phyloP scores from a whole-genome alignment of 768 basidiomycete species.

The Trametopsis cervina region DNA sequence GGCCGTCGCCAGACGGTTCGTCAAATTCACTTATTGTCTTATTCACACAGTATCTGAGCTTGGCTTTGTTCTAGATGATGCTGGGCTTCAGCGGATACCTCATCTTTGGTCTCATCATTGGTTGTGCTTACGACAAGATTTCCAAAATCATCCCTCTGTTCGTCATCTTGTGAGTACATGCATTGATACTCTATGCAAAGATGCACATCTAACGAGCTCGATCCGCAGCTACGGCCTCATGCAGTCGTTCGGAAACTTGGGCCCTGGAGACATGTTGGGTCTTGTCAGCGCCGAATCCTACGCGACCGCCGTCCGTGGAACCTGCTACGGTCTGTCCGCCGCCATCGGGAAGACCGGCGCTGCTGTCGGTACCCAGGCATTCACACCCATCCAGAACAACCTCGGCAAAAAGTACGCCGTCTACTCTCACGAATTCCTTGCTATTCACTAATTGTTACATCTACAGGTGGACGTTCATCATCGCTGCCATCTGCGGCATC shows the following conservation, averaged over 20 bases:
- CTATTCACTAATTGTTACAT: too few relatives aligned
- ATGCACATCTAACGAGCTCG: too few relatives aligned
- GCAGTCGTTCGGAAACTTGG: conserved; percentile 68
- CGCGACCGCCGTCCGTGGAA: conserved; percentile 60
- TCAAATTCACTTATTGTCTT: conserved; percentile 4
- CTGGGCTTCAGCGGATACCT: conserved; percentile 64
- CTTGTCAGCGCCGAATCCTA: conserved; percentile 63
- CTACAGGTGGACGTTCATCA: conserved; percentile 58
- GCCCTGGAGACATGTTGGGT: conserved; percentile 67
- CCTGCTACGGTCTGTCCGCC: conserved; percentile 64
- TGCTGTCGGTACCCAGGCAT: conserved; percentile 63
- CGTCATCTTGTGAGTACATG: conserved; percentile 53
- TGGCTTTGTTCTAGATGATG: conserved; percentile 41
- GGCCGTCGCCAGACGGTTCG: conserved; percentile 52
- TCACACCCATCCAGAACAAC: conserved; percentile 60
- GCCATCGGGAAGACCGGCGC: conserved; percentile 68
- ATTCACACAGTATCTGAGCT: too few relatives aligned
- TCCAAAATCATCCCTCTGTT: conserved; percentile 57
- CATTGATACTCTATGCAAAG: too few relatives aligned
- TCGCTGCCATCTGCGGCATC: conserved; percentile 62
- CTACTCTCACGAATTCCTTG: background rate
- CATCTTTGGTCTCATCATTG: conserved; percentile 51
- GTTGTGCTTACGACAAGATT: conserved; percentile 53
- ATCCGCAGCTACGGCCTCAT: conserved; percentile 61
- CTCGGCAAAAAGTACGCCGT: conserved; percentile 49